phyloP scores from a whole-genome alignment of 306 rosid genomes.

The Arachis hypogaea region DNA sequence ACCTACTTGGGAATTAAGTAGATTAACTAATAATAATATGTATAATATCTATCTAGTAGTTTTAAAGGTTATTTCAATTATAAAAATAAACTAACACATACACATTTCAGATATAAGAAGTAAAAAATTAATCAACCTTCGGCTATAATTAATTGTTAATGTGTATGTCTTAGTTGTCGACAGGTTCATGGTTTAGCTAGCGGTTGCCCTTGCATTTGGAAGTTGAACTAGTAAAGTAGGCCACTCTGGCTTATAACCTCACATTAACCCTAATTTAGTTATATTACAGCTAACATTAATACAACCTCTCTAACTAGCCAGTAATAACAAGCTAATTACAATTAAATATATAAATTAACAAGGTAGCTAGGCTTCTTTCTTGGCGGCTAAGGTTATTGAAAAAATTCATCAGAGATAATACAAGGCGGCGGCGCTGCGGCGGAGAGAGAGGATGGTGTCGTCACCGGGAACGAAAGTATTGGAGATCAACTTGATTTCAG shows the following conservation, averaged over 20 bases:
- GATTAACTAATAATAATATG: too few relatives aligned
- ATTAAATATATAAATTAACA: too few relatives aligned
- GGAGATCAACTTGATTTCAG: conserved; percentile 96
- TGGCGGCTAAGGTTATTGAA: not conserved
- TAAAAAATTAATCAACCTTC: too few relatives aligned
- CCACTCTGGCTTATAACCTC: conserved; percentile 25
- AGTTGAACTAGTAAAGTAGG: not conserved
- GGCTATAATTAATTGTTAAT: not conserved
- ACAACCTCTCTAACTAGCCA: not conserved
- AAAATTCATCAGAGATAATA: conserved; percentile 30
- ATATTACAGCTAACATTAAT: conserved; percentile 10
- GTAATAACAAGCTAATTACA: too few relatives aligned
- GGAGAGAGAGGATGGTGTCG: conserved; percentile 39
- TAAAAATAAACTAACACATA: too few relatives aligned
- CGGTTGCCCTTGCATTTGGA: not conserved
- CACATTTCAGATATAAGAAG: too few relatives aligned
- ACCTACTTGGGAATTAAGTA: too few relatives aligned
- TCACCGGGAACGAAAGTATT: conserved; percentile 44
- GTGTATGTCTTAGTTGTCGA: not conserved
- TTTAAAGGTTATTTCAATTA: too few relatives aligned
- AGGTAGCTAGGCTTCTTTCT: conserved; percentile 34
- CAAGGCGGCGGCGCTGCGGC: conserved; percentile 18
- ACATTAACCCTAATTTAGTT: not conserved
- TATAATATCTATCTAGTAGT: too few relatives aligned
- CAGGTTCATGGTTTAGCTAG: too few relatives aligned